A percentile compares a stretch with the other conserved stretches of the same genome.
phyloP scores from a whole-genome alignment of 2,329 filamentous ascomycete species.

The Lachnellula occidentalis region DNA sequence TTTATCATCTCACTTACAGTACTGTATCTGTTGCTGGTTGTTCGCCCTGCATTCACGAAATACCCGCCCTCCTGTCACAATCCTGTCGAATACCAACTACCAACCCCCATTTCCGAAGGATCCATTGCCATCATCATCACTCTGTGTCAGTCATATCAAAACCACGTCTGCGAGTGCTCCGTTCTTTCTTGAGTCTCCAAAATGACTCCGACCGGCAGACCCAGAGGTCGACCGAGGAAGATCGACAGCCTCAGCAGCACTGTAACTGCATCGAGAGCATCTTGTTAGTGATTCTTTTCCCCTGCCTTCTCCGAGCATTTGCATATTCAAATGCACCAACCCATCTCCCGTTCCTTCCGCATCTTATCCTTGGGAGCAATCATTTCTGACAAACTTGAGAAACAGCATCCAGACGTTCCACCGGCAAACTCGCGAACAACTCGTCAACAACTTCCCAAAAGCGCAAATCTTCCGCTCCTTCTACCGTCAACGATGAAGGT shows the following conservation, averaged over 20 bases:
- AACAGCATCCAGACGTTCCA: constrained; percentile 20
- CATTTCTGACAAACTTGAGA: constrained; percentile 7
- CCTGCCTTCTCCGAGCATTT: background rate
- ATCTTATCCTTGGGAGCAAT: background rate
- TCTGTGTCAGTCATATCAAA: too few relatives aligned
- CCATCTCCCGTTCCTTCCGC: background rate
- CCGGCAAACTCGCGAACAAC: constrained; percentile 10
- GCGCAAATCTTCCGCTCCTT: constrained; percentile 1
- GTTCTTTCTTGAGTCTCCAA: background rate
- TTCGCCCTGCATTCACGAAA: background rate
- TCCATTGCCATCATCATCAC: background rate
- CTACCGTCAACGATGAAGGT: constrained; percentile 3
- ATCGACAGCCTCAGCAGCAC: constrained; percentile 11
- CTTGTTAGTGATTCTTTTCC: constrained; percentile 19
- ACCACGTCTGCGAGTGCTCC: background rate
- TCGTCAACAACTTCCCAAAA: constrained; percentile 2
- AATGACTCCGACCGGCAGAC: constrained; percentile 17
- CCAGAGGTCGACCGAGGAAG: constrained; percentile 23
- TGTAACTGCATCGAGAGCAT: constrained; percentile 17
- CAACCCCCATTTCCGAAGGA: background rate
- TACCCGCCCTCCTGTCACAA: background rate
- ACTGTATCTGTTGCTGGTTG: background rate
- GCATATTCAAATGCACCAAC: background rate
- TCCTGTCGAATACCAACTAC: background rate
- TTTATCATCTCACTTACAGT: background rate